Percentiles rank a stretch among this genome's conserved stretches.
Evolutionary conservation across 768 basidiomycete genomes (phyloP).

Genomic region (Russula dissimulans): DNA sequence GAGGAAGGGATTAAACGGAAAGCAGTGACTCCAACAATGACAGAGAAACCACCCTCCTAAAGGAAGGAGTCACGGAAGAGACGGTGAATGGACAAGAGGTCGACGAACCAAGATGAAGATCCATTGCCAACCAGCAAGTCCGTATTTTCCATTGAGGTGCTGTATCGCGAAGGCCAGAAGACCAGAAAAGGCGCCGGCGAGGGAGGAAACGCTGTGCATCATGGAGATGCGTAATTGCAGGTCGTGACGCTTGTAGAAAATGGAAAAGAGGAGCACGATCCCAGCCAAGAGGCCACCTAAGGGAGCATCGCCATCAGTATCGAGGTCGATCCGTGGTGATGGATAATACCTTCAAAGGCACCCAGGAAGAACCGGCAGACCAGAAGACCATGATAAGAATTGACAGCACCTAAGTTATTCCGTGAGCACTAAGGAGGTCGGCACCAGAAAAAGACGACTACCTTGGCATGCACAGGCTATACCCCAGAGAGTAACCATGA

Average conservation of each 20-base stretch:
- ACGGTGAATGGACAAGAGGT: not conserved
- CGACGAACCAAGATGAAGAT: conserved; percentile 46
- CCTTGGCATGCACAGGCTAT: conserved; percentile 55
- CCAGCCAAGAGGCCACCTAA: conserved; percentile 38
- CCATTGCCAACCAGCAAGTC: conserved; percentile 56
- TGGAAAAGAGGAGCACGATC: conserved; percentile 23
- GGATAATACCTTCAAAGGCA: conserved; percentile 42
- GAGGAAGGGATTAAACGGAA: conserved; percentile 42
- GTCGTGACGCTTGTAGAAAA: conserved; percentile 24
- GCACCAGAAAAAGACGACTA: conserved; percentile 13
- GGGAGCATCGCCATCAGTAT: not conserved
- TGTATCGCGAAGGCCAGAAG: conserved; percentile 51
- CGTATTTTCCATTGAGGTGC: conserved; percentile 45
- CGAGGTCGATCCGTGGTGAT: not conserved
- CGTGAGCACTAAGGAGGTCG: not conserved
- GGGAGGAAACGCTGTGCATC: conserved; percentile 37
- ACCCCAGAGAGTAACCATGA: conserved; percentile 62
- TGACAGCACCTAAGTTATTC: conserved; percentile 33
- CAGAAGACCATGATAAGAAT: conserved; percentile 43
- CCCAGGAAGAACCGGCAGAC: conserved; percentile 43
- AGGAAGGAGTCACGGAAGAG: not conserved
- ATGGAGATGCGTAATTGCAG: conserved; percentile 30
- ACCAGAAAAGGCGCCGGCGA: conserved; percentile 56
- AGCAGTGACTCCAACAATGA: conserved; percentile 42
- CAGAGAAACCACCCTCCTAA: conserved; percentile 54